Base-by-base conservation (phyloP, 441 rosid species). In the Populus tomentosa region DNA sequence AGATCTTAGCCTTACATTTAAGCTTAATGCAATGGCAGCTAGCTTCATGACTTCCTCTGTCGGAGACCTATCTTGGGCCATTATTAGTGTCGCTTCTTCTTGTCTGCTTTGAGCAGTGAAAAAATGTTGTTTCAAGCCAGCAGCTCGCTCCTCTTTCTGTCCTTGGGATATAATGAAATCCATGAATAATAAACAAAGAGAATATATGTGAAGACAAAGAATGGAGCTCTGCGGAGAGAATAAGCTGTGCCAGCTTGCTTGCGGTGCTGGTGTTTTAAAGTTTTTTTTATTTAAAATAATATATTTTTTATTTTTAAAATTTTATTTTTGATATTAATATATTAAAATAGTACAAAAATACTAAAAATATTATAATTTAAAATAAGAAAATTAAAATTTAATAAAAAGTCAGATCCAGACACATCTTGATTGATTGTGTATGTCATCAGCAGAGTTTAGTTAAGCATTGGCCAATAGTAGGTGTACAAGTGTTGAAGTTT, bases 11-110 rank as follows among this genome's bases (percentile, higher is more conserved):
- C 86, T 76, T 30, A 78, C 82, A 77, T 81, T 73, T 72, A 77
- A 73, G 80, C 79, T 81, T 79, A 85, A 59, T 10, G 85, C 80
- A 5, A 67, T 30, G 8, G 86, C 88, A 38, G 86, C 86, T 36
- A 83, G 70, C 69, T 81, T 81, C 70, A 78, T 32, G 35, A 32
- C 77, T 26, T 77, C 85, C 61, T 75, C 82, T 33, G 26, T 56
- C 9, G 81, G 76, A 40, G 72, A 35, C 70, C 64, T 73, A 23
- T 33, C 72, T n/a, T 8, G 38, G 33, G 53, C 38, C 71, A 67
- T 62, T 71, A 72, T 46, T 71, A 72, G 10, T 67, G 56, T 33
- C 64, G 21, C 38, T 40, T 36, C 59, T n/a, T 61, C 21, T 61
- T 30, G 28, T 16, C 46, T 36, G 30, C n/a, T n/a, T 10, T 16